phyloP scores from a whole-genome alignment of 208 protist species.

The Phytomonas serpens region DNA sequence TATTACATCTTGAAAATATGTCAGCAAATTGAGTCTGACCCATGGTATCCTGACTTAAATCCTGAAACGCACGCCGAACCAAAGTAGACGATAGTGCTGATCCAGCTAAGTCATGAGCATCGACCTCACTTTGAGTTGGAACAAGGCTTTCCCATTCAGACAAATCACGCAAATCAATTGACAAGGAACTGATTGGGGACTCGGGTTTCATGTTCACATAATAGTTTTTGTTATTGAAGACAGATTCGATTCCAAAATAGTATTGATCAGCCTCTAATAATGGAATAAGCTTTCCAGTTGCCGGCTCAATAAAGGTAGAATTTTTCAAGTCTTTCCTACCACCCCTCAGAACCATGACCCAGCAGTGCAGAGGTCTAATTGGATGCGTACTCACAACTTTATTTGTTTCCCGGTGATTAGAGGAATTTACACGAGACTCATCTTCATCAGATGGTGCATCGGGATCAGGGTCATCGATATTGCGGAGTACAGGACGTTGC shows the following conservation, averaged over 20 bases:
- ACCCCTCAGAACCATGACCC: constrained; percentile 81
- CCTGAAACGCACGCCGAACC: constrained; percentile 14
- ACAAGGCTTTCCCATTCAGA: constrained; percentile 79
- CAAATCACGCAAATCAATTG: constrained; percentile 48
- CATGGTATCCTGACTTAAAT: constrained; percentile 11
- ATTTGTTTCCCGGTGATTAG: background rate
- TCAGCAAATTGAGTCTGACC: background rate
- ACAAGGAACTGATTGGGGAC: constrained; percentile 44
- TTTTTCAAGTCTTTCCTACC: constrained; percentile 42
- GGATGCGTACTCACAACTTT: background rate
- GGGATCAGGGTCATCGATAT: constrained; percentile 32
- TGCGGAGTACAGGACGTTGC: constrained; percentile 43
- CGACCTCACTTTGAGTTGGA: constrained; percentile 20
- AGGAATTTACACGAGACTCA: background rate
- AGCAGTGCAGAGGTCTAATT: constrained; percentile 55
- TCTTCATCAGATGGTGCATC: constrained; percentile 6
- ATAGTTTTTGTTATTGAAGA: constrained; percentile 89
- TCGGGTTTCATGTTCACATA: constrained; percentile 76
- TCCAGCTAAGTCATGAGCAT: constrained; percentile 12
- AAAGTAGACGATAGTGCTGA: background rate
- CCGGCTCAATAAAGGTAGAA: constrained; percentile 80
- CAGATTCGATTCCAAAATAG: constrained; percentile 79
- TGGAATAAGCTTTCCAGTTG: constrained; percentile 59
- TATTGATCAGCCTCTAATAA: constrained; percentile 23
- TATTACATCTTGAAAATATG: background rate